Percentiles rank a stretch among this genome's conserved stretches.
These are phyloP conservation scores for Gaertneriomyces sp. DNA, from an alignment of 192 early-diverging fungal genomes.

Conservation along the genomic window DNA sequence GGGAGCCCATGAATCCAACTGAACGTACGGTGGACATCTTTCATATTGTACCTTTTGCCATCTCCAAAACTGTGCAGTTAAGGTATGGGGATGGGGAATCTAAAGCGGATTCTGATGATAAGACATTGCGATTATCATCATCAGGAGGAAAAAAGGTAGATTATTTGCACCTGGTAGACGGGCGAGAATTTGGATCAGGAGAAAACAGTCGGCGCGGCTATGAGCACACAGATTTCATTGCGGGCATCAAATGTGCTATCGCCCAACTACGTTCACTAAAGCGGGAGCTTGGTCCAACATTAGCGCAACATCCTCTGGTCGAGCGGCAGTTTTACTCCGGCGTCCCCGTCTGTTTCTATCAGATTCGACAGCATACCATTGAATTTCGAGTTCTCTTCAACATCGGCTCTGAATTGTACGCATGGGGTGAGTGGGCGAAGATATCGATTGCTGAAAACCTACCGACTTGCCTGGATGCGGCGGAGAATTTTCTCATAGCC, in stretches of 20 bases:
- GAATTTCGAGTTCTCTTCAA: not conserved
- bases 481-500: too few species aligned
- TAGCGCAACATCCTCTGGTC: too few species aligned
- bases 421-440: too few species aligned
- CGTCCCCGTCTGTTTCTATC: not conserved
- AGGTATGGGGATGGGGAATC: conserved; percentile 1
- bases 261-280: not conserved
- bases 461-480: too few species aligned
- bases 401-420: not conserved
- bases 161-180: conserved; percentile 1
- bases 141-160: not conserved
- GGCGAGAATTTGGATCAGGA: conserved; percentile 1
- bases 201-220: not conserved
- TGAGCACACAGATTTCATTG: conserved; percentile 1
- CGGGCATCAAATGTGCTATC: conserved; percentile 5
- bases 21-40: not conserved
- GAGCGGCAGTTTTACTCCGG: not conserved
- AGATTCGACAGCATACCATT: not conserved
- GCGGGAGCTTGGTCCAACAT: not conserved
- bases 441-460: too few species aligned
- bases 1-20: not conserved
- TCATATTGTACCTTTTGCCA: conserved; percentile 1
- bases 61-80: not conserved
- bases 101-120: conserved; percentile 4
- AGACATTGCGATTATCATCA: not conserved